These are phyloP conservation scores for Hymenoscyphus salicellus DNA, from an alignment of 2,329 filamentous ascomycete species.

Conservation along the genomic window DNA sequence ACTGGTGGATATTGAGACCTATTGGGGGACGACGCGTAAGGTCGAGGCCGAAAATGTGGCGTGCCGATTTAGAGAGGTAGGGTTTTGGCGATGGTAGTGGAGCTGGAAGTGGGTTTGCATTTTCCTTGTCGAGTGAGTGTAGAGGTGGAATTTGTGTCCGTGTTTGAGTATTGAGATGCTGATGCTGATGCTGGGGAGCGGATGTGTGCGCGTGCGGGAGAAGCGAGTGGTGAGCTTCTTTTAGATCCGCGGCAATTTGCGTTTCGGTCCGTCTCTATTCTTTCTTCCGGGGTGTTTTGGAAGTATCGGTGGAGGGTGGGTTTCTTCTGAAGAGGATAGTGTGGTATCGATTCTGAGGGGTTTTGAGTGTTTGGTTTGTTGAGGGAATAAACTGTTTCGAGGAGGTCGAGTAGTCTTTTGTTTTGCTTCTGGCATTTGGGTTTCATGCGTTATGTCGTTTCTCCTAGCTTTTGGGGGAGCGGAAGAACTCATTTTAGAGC, in stretches of 20 bases:
- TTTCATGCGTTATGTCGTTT: neutral
- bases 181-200: too few species aligned
- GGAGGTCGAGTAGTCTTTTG: neutral
- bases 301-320: neutral
- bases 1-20: neutral
- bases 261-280: neutral
- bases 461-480: neutral
- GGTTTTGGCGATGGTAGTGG: neutral
- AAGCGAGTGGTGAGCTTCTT: neutral
- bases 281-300: neutral
- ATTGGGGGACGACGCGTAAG: neutral
- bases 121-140: neutral
- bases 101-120: neutral
- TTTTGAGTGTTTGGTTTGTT: neutral
- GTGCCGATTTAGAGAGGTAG: neutral
- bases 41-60: neutral
- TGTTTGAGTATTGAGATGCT: neutral
- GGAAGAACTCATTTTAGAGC: neutral
- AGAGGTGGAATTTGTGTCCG: neutral
- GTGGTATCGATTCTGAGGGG: neutral
- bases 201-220: neutral
- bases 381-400: neutral
- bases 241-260: too few species aligned
- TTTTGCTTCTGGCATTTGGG: neutral
- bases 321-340: neutral